Evolutionary conservation across 164 flowering plant species (phyloP), one percentile per base, ranked within the genome.

Genomic region (Vitis rupestris): DNA sequence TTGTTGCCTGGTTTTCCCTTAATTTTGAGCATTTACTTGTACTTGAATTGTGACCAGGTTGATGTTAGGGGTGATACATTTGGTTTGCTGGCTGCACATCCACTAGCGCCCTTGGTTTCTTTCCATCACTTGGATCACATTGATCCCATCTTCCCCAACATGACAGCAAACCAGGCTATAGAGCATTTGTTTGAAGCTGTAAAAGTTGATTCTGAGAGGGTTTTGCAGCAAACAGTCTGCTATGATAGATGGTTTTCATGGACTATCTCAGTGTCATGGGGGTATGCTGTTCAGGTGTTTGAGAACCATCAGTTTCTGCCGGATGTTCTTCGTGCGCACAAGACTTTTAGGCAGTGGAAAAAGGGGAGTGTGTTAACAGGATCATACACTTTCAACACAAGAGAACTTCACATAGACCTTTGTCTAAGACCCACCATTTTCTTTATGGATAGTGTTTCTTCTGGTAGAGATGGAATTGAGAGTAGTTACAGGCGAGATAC

Each of bases 241-340:
- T 87, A 87, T 27, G 87, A 85, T 64, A 69, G 75, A 1, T 81
- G 85, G 89, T 82, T 76, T 67, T 79, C 81, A 2, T 87, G 86
- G 89, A 89, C 89, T 0, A 62, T 85, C 37, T 87, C 88, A 0
- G 79, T 87, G 1, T 79, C 91, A 0, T 89, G 91, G 93, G 91
- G 91, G 10, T 87, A 89, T 48, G 82, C 87, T 0, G 82, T 89
- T 44, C 85, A 87, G 70, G 73, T 89, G 0, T 77, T 74, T 47
- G 70, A 59, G 2, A 48, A 44, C 2, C 81, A 87, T 66, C 8
- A 80, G 30, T 19, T 50, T 31, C 51, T 87, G 37, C 82, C 84
- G 0, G 88, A 89, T n/a, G 74, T 63, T 44, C 76, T 84, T 10
- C 73, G 64, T 0, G 77, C 55, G 16, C 83, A 73, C 27, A 68